These are phyloP conservation scores for Kockiozyma suomiensis DNA, from an alignment of 805 yeast genomes.

Conservation along the genomic window DNA sequence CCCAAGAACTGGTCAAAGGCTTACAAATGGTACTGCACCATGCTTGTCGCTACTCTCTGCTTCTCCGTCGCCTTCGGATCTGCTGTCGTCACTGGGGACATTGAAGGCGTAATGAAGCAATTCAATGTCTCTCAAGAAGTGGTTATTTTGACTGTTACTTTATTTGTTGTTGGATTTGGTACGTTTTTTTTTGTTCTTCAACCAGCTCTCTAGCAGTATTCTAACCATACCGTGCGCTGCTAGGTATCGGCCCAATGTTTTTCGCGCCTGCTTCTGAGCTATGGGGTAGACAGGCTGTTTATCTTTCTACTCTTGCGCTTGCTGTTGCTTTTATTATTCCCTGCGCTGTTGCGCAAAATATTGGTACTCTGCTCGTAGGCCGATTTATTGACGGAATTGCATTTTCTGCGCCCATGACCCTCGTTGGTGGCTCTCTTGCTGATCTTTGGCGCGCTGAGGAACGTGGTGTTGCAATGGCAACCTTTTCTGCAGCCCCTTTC, in stretches of 20 bases:
- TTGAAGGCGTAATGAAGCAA: slow-evolving; percentile 51
- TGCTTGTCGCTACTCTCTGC: slow-evolving; percentile 57
- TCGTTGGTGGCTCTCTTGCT: slow-evolving; percentile 76
- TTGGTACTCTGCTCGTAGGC: slow-evolving; percentile 64
- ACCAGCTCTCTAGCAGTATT: not conserved
- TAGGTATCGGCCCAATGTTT: slow-evolving; percentile 55
- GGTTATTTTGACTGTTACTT: slow-evolving; percentile 58
- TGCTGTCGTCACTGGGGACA: slow-evolving; percentile 66
- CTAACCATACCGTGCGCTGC: not conserved
- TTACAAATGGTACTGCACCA: slow-evolving; percentile 61
- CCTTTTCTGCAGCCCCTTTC: slow-evolving; percentile 65
- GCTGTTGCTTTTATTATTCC: slow-evolving; percentile 55
- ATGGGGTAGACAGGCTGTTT: slow-evolving; percentile 59
- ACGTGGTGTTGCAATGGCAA: slow-evolving; percentile 70
- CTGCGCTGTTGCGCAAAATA: slow-evolving; percentile 60
- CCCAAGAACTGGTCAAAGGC: slow-evolving; percentile 46
- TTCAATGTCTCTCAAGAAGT: slow-evolving; percentile 61
- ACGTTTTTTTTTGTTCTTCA: not conserved
- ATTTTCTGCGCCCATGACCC: slow-evolving; percentile 73
- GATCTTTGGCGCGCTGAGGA: slow-evolving; percentile 67
- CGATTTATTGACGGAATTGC: slow-evolving; percentile 72
- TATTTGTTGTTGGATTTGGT: slow-evolving; percentile 65
- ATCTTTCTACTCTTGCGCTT: slow-evolving; percentile 52
- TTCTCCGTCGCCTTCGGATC: slow-evolving; percentile 69
- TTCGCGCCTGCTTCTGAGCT: slow-evolving; percentile 65